These are phyloP conservation scores for Craterostigma plantagineum DNA, from an alignment of 257 asterid genomes.

Conservation along the genomic window DNA sequence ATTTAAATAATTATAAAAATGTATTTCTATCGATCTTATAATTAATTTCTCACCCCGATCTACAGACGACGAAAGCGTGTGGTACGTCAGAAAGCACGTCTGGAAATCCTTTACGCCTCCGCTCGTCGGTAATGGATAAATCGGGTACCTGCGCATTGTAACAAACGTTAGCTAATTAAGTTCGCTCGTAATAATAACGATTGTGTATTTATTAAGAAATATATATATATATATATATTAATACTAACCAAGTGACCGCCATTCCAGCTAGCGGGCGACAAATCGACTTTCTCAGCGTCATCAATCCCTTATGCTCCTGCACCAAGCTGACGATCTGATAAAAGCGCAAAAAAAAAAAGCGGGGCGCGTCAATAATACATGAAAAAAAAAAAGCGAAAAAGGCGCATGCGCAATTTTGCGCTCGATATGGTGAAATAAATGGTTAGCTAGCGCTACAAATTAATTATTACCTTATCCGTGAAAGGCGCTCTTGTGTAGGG, in stretches of 20 bases:
- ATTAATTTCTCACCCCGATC: constrained; percentile 14
- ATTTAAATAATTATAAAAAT: too few relatives aligned
- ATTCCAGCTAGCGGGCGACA: constrained; percentile 90
- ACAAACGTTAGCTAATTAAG: background rate
- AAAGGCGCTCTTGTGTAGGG: constrained; percentile 59
- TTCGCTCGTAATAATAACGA: background rate
- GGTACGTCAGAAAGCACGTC: constrained; percentile 71
- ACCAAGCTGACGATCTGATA: constrained; percentile 36
- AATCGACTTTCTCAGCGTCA: constrained; percentile 51
- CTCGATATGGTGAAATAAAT: too few relatives aligned
- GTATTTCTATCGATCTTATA: background rate
- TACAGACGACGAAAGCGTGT: constrained; percentile 65
- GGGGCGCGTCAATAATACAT: constrained; percentile 1
- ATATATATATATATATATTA: too few relatives aligned
- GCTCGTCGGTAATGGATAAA: constrained; percentile 58
- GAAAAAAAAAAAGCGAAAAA: too few relatives aligned
- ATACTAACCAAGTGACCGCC: constrained; percentile 68
- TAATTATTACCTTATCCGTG: constrained; percentile 31
- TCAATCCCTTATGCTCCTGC: constrained; percentile 35
- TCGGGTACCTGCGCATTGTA: constrained; percentile 51
- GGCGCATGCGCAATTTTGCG: too few relatives aligned
- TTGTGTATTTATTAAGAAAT: background rate
- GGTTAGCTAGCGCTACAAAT: background rate
- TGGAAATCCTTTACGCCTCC: constrained; percentile 37
- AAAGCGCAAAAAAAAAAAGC: constrained; percentile 4